A percentile compares a stretch with the other conserved stretches of the same genome.
These are phyloP conservation scores for Mycotypha africana DNA, from an alignment of 371 early-diverging fungal species.

Conservation along the genomic window DNA sequence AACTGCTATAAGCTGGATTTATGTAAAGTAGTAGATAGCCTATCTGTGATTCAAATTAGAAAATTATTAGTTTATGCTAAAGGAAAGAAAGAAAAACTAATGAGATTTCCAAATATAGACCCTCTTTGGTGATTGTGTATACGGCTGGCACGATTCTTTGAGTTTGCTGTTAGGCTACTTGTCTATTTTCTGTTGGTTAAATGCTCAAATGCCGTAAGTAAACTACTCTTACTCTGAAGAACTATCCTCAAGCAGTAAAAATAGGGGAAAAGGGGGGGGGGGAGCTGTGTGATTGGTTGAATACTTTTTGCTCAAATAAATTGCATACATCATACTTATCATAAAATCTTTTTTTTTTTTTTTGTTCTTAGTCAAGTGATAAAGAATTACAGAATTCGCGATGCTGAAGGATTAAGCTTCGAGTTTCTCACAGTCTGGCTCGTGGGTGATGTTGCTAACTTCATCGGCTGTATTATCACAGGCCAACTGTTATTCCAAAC, in stretches of 20 bases:
- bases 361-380: constrained; percentile 55
- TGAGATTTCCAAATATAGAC: constrained; percentile 15
- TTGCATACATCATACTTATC: background rate
- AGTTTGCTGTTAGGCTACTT: constrained; percentile 51
- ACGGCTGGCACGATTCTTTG: constrained; percentile 39
- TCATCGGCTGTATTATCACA: constrained; percentile 65
- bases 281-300: too few species aligned
- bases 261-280: too few species aligned
- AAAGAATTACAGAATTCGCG: constrained; percentile 50
- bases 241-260: too few species aligned
- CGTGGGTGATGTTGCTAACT: constrained; percentile 64
- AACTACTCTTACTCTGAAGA: too few species aligned
- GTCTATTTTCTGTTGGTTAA: constrained; percentile 71
- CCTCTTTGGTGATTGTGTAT: constrained; percentile 54
- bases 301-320: too few species aligned
- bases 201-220: constrained; percentile 79
- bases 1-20: constrained; percentile 26
- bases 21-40: too few species aligned
- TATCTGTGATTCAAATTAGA: too few species aligned
- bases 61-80: background rate
- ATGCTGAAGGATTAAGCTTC: constrained; percentile 53
- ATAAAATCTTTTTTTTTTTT: too few species aligned
- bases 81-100: background rate
- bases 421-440: constrained; percentile 61
- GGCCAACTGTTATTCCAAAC: constrained; percentile 69